These are phyloP conservation scores for Camellia granthamiana DNA, from an alignment of 148 eudicot genomes.

Conservation along the genomic window DNA sequence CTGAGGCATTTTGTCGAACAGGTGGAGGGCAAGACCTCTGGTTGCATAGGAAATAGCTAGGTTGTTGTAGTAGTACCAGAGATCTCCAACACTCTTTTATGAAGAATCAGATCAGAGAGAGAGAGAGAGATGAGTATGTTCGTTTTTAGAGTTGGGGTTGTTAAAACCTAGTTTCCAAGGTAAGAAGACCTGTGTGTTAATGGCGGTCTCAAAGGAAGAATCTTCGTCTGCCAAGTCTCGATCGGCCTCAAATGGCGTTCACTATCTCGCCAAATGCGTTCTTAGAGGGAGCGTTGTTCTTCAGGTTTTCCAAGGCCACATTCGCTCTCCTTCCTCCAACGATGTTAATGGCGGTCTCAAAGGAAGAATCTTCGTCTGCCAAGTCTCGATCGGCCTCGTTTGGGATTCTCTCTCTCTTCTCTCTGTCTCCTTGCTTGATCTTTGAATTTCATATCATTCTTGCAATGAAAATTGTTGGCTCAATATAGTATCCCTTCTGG, in stretches of 20 bases:
- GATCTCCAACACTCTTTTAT: too few species aligned
- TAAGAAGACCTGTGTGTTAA: background rate
- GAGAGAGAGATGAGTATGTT: too few species aligned
- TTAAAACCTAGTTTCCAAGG: conserved; percentile 12
- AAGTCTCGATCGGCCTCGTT: conserved; percentile 39
- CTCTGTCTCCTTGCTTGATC: too few species aligned
- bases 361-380: conserved; percentile 69
- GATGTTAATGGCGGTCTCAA: conserved; percentile 83
- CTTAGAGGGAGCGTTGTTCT: conserved; percentile 79
- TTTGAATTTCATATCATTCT: too few species aligned
- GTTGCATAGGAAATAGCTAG: too few species aligned
- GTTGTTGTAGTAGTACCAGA: too few species aligned
- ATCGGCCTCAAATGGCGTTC: conserved; percentile 42
- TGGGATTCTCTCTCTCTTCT: conserved; percentile 59
- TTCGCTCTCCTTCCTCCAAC: conserved; percentile 72
- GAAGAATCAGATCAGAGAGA: too few species aligned
- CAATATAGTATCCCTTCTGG: conserved; percentile 29
- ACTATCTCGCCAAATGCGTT: conserved; percentile 75
- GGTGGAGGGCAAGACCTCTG: too few species aligned
- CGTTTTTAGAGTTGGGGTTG: too few species aligned
- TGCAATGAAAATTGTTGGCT: conserved; percentile 8
- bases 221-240: conserved; percentile 54
- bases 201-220: conserved; percentile 88
- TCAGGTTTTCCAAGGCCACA: conserved; percentile 68
- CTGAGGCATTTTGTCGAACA: too few species aligned